A percentile compares a stretch with the other conserved stretches of the same genome.
These are phyloP conservation scores for Pythium aphanidermatum DNA, from an alignment of 352 stramenopile species.

Conservation along the genomic window DNA sequence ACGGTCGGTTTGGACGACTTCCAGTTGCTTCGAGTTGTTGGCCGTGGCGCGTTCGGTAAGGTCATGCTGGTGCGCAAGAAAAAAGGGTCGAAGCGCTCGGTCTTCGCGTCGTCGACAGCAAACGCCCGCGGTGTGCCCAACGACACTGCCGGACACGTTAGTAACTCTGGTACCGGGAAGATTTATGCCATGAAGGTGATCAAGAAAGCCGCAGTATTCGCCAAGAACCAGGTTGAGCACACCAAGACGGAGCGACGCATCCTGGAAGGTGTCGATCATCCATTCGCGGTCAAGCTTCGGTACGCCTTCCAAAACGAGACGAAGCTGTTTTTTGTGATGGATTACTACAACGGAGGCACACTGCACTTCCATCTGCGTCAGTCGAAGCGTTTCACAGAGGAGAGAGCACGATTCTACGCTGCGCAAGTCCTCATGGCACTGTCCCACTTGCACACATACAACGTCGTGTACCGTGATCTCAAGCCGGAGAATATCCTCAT, in stretches of 20 bases:
- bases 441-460: constrained; percentile 77
- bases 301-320: constrained; percentile 82
- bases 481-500: constrained; percentile 87
- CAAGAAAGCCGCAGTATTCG: constrained; percentile 85
- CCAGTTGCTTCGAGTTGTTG: constrained; percentile 95
- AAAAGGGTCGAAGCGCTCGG: constrained; percentile 4
- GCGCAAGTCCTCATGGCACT: constrained; percentile 79
- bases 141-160: not conserved
- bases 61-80: constrained; percentile 87
- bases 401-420: constrained; percentile 66
- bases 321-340: constrained; percentile 89
- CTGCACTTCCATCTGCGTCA: constrained; percentile 77
- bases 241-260: constrained; percentile 89
- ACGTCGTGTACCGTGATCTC: constrained; percentile 83
- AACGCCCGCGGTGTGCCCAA: not conserved
- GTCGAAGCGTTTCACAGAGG: constrained; percentile 64
- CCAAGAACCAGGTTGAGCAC: constrained; percentile 88
- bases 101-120: not conserved
- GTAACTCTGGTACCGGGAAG: constrained; percentile 20
- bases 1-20: constrained; percentile 92
- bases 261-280: constrained; percentile 79
- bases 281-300: constrained; percentile 81
- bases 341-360: constrained; percentile 85
- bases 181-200: constrained; percentile 92
- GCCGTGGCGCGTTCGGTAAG: constrained; percentile 95